These are phyloP conservation scores for Coccomyxa sp. DNA, from an alignment of 139 green algal species.

Conservation along the genomic window DNA sequence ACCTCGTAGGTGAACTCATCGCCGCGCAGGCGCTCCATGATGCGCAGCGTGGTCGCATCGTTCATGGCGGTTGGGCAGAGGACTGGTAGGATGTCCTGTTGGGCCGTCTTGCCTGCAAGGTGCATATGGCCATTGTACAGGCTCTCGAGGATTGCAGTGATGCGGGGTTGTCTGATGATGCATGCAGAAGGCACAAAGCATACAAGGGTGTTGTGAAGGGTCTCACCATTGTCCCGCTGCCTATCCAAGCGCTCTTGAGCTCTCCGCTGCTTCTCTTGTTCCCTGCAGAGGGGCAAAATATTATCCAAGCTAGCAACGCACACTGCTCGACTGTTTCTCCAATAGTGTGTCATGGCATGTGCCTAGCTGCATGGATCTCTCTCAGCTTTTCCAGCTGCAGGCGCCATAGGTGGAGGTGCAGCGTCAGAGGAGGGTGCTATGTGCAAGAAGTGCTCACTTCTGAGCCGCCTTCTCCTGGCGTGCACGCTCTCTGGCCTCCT, in stretches of 20 bases:
- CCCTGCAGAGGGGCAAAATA: slow-evolving; percentile 1
- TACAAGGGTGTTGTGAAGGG: too few species aligned
- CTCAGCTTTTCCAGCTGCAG: not conserved
- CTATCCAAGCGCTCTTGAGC: not conserved
- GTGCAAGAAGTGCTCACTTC: not conserved
- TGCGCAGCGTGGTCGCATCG: not conserved
- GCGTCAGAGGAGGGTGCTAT: too few species aligned
- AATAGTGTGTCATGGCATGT: not conserved
- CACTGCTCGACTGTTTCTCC: not conserved
- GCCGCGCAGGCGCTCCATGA: slow-evolving; percentile 9
- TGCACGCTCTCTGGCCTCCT: not conserved
- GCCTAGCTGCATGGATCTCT: not conserved
- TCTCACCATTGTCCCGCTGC: slow-evolving; percentile 6
- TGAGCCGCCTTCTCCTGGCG: not conserved
- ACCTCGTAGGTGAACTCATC: slow-evolving; percentile 3
- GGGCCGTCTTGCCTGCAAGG: slow-evolving; percentile 3
- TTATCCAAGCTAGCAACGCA: not conserved
- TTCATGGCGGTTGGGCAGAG: not conserved
- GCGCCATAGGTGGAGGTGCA: too few species aligned
- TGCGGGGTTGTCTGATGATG: not conserved
- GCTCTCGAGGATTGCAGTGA: not conserved
- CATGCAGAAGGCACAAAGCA: slow-evolving; percentile 5
- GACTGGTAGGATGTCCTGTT: slow-evolving; percentile 9
- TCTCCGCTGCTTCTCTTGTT: slow-evolving; percentile 7
- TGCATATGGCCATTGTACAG: not conserved